These are phyloP conservation scores for Neofusicoccum kwambonambiense DNA, from an alignment of 2,329 filamentous ascomycete genomes.

Conservation along the genomic window DNA sequence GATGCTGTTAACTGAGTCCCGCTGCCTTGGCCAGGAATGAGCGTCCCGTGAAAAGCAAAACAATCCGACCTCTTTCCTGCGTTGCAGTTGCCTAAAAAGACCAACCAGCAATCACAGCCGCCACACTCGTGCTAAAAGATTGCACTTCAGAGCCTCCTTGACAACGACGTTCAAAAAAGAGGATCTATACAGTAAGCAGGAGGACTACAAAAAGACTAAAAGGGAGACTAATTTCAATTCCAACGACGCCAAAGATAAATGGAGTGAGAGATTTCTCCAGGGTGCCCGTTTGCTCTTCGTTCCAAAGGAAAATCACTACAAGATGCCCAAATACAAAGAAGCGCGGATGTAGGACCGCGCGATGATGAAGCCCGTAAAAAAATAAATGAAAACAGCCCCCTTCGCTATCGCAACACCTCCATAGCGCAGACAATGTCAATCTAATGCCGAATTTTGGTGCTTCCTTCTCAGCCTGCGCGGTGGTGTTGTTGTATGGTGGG, in stretches of 20 bases:
- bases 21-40: too few relatives aligned
- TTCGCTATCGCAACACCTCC: not conserved
- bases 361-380: slow-evolving; percentile 2
- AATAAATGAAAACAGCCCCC: not conserved
- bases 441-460: not conserved
- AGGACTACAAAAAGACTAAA: slow-evolving; percentile 30
- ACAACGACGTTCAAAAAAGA: too few relatives aligned
- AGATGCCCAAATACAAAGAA: not conserved
- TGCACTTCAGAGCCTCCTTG: too few relatives aligned
- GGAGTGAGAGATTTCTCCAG: not conserved
- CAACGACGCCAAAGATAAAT: slow-evolving; percentile 1
- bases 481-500: not conserved
- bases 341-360: not conserved
- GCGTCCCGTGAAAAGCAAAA: too few relatives aligned
- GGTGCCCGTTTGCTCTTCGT: not conserved
- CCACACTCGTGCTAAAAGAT: too few relatives aligned
- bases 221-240: not conserved
- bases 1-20: too few relatives aligned
- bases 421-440: not conserved
- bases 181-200: not conserved
- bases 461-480: not conserved
- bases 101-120: too few relatives aligned
- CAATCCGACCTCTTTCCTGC: too few relatives aligned
- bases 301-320: not conserved
- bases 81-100: too few relatives aligned